Evolutionary conservation across 2,329 filamentous ascomycete species (phyloP).

Genomic region (Aureobasidium leucospermi): DNA sequence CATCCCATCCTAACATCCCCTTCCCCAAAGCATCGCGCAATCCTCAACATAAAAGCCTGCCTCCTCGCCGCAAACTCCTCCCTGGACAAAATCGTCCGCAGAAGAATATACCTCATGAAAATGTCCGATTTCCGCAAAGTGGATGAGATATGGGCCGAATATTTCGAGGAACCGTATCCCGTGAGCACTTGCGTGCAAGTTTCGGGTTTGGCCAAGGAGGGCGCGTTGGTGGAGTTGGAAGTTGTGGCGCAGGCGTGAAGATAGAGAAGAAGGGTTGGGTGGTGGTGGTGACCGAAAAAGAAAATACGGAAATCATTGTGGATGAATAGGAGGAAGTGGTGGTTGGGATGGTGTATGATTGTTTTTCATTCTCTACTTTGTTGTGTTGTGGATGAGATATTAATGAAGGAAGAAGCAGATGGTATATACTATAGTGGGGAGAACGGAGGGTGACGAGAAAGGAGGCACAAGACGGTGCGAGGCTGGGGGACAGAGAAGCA

Average conservation of each 20-base stretch:
- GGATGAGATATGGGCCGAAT: slow-evolving; percentile 16
- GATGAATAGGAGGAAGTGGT: too few species aligned
- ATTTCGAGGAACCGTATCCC: slow-evolving; percentile 14
- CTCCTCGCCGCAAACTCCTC: slow-evolving; percentile 16
- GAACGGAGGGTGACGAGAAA: too few species aligned
- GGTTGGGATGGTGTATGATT: too few species aligned
- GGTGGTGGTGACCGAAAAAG: background rate
- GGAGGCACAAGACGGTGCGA: too few species aligned
- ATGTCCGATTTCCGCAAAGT: slow-evolving; percentile 18
- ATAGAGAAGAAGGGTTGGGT: background rate
- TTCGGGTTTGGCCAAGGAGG: slow-evolving; percentile 18
- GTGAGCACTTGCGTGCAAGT: slow-evolving; percentile 20
- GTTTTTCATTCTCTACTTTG: too few species aligned
- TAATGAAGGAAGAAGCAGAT: too few species aligned
- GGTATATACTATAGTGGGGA: too few species aligned
- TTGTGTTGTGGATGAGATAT: too few species aligned
- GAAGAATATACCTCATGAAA: slow-evolving; percentile 17
- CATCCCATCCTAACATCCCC: too few species aligned
- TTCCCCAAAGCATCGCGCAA: slow-evolving; percentile 14
- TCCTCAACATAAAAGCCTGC: slow-evolving; percentile 18
- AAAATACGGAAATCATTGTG: too few species aligned
- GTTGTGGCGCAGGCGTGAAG: slow-evolving; percentile 16
- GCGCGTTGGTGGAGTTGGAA: slow-evolving; percentile 19
- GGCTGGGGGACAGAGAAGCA: too few species aligned
- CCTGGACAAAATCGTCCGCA: slow-evolving; percentile 16